Base-by-base conservation (phyloP, 345 rosid species). In the Eucalyptus lansdowneana region DNA sequence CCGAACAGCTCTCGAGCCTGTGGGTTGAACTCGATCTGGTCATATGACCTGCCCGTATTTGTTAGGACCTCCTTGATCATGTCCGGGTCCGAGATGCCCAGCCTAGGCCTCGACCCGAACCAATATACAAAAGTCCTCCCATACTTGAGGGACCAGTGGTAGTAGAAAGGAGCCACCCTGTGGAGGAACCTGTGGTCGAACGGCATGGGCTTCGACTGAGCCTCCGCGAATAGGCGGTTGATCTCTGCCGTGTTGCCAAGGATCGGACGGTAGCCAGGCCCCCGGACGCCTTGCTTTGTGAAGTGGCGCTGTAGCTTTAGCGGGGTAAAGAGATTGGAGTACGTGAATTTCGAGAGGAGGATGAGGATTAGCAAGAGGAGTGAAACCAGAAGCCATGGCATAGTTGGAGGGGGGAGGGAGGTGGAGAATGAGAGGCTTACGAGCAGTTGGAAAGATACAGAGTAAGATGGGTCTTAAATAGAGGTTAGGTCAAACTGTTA, bases 81-180 rank as follows among this genome's bases (percentile, higher is more conserved):
- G 21, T 87, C 94, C 85, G 92, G 95, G 88, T 97, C 97, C 80
- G 95, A 92, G 21, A 93, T 87, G 11, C 94, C 96, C 89, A 97
- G 89, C 89, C 95, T 94, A 14, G 97, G 96, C 87, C 60, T 91
- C 50, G 92, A 89, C 85, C 99, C 99, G 72, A 97, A 97, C 98
- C 99, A 96, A 92, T 91, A 96, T 11, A 97, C 90, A 86, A 94
- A 96, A 27, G 93, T 93, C 89, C 91, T 93, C 88, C 98, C 98
- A 40, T 95, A 93, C 88, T 6, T 80, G 86, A 65, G 86, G 14
- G 97, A 94, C 97, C 99, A 97, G 10, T 19, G 62, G 87, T 92
- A 45, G 94, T 94, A 94, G 90, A 92, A 95, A 25, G 98, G 97
- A 49, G 89, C 90, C 88, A 91, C 94, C 14, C 95, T 91, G 87